These are phyloP conservation scores for Huntiella decipiens DNA, from an alignment of 2,329 filamentous ascomycete species.

Conservation along the genomic window DNA sequence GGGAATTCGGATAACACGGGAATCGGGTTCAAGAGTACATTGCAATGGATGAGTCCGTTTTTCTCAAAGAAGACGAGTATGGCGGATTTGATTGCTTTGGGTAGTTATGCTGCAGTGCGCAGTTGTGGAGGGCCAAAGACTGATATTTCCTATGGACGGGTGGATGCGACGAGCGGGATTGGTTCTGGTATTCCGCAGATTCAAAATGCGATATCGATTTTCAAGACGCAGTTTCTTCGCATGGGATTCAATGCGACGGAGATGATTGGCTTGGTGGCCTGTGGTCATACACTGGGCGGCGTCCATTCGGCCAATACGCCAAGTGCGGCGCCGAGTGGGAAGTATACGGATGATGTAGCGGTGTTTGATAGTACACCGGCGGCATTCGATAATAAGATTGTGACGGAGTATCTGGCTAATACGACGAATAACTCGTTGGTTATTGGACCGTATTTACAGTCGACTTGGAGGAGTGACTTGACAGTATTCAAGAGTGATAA, in stretches of 20 bases:
- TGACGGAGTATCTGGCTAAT: constrained; percentile 35
- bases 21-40: constrained; percentile 32
- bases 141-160: constrained; percentile 32
- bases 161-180: constrained; percentile 32
- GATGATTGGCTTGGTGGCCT: constrained; percentile 42
- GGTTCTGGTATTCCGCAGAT: constrained; percentile 35
- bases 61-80: constrained; percentile 31
- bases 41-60: constrained; percentile 34
- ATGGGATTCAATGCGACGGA: constrained; percentile 37
- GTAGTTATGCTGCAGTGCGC: constrained; percentile 37
- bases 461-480: constrained; percentile 32
- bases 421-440: constrained; percentile 36
- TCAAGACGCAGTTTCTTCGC: constrained; percentile 34
- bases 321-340: constrained; percentile 28
- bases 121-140: constrained; percentile 38
- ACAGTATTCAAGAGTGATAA: constrained; percentile 35
- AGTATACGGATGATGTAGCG: constrained; percentile 24
- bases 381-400: constrained; percentile 36
- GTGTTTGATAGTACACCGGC: constrained; percentile 29
- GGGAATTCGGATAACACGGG: constrained; percentile 36
- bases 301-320: constrained; percentile 37
- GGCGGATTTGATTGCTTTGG: constrained; percentile 38
- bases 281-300: constrained; percentile 41
- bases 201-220: constrained; percentile 32
- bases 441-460: constrained; percentile 27